phyloP scores from a whole-genome alignment of 1,284 basidiomycete species.

The Takashimella tepidaria region DNA sequence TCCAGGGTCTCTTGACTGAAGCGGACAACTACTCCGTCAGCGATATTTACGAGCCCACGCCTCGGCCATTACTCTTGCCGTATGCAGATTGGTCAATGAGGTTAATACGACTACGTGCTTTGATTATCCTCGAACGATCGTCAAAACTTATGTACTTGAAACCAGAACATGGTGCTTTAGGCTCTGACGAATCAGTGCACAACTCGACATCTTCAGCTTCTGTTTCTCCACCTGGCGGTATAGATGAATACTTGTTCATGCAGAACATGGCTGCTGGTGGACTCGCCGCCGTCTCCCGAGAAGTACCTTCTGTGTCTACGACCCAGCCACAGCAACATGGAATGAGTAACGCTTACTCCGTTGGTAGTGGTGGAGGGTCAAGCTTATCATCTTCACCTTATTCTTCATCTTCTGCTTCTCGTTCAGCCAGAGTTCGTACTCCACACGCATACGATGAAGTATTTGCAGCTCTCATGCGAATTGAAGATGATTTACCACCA shows the following conservation, averaged over 20 bases:
- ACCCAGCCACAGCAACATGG: no score
- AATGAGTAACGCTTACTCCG: no score
- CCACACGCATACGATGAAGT: conserved; percentile 36
- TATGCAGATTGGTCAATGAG: conserved; percentile 21
- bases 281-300: not conserved
- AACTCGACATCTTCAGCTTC: conserved; percentile 1
- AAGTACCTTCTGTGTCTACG: no score
- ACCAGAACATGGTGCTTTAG: conserved; percentile 19
- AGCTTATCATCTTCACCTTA: no score
- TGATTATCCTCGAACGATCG: conserved; percentile 31
- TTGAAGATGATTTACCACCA: conserved; percentile 33
- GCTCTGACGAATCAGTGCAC: conserved; percentile 2
- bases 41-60: conserved; percentile 14
- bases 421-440: conserved; percentile 22
- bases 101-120: conserved; percentile 24
- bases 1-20: conserved; percentile 24
- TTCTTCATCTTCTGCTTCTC: not conserved
- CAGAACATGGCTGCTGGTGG: conserved; percentile 14
- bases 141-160: conserved; percentile 39
- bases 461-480: conserved; percentile 20
- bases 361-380: not conserved
- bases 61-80: conserved; percentile 9
- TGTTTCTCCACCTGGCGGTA: conserved; percentile 7
- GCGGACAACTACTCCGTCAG: conserved; percentile 27
- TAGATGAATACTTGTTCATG: conserved; percentile 26